Base-by-base conservation (phyloP, 2,329 filamentous ascomycete genomes). In the Neodidymelliopsis sp. region DNA sequence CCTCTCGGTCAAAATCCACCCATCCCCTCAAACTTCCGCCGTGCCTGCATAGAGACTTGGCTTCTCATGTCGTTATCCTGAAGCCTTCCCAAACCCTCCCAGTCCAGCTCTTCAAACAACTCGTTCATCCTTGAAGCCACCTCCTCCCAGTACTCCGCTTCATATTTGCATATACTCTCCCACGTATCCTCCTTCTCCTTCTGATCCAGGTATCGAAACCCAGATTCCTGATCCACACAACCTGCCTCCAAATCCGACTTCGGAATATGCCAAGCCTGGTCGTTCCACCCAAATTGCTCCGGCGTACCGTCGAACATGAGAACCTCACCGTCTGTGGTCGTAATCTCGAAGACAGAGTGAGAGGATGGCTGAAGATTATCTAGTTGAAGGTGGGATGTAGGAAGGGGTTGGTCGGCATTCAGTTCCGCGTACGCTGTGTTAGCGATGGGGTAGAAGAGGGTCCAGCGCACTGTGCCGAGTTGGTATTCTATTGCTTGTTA, bases 301-400 rank as follows among this genome's bases (percentile, higher is more conserved):
- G 37, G 27, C 4, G 42, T 54, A 3, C 50, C 45, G 27, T 51
- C 55, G 34, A 58, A 39, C 10, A 56, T 19, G 18, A 34, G 13
- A 4, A 18, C 12, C 11, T 15, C 22, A 22, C 38, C 49, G 23
- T 43, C 20, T 2, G 7, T 18, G 6, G 16, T 37, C 9, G 35
- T 36, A 4, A 51, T 25, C 5, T 34, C 9, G 3, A 56, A 22
- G 6, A 53, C 40, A 11, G 53, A 54, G 30, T 54, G 50, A n/a
- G 27, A 4, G 2, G 31, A 22, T 5, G 22, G 12, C 2, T n/a
- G n/a, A n/a, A 23, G 3, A 7, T 27, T 12, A 6, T 27, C n/a
- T 0, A 18, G 23, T 11, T 35, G 15, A 18, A 35, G 18, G 10
- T 35, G 30, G 11, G 23, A 19, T n/a, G 23, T 29, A 3, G 30